Conservation (phyloP, 2,329 filamentous ascomycete species). For the Dryadomyces sulphureus region DNA sequence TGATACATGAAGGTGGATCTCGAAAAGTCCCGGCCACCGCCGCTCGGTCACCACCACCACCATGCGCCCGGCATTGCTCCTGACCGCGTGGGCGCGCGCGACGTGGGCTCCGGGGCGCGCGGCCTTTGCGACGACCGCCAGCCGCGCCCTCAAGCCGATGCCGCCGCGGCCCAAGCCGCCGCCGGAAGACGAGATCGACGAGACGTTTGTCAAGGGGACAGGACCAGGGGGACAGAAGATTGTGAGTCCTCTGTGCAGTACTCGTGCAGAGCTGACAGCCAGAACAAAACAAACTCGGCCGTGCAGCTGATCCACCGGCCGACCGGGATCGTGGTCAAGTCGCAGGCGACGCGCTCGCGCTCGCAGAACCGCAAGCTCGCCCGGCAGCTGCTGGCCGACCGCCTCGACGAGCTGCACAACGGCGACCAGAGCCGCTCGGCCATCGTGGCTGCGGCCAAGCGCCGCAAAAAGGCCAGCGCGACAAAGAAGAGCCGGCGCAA, state of each 20-base stretch:
- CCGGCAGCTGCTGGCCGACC: constrained; percentile 59
- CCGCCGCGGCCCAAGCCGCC: constrained; percentile 62
- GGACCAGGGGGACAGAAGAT: constrained; percentile 96
- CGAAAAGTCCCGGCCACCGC: too few relatives aligned
- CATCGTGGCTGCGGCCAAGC: constrained; percentile 47
- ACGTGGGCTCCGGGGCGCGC: too few relatives aligned
- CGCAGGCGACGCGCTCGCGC: constrained; percentile 76
- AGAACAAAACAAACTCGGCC: constrained; percentile 94
- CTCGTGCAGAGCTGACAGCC: background rate
- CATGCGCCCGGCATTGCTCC: too few relatives aligned
- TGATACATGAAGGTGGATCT: too few relatives aligned
- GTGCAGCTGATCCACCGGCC: constrained; percentile 85
- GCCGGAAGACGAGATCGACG: constrained; percentile 64
- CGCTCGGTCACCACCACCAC: too few relatives aligned
- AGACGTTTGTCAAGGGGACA: constrained; percentile 77
- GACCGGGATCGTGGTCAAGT: constrained; percentile 87
- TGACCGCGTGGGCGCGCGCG: too few relatives aligned
- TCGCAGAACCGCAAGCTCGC: constrained; percentile 80
- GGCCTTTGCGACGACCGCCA: background rate
- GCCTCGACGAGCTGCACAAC: constrained; percentile 56
- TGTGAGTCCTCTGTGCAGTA: constrained; percentile 27
- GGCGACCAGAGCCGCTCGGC: constrained; percentile 54
- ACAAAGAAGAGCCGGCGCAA: constrained; percentile 75
- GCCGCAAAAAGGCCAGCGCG: constrained; percentile 58
- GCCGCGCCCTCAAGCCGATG: constrained; percentile 36